Percentiles rank a stretch among this genome's conserved stretches.
phyloP scores from a whole-genome alignment of 495 filamentous ascomycete species.

The Echria macrotheca region DNA sequence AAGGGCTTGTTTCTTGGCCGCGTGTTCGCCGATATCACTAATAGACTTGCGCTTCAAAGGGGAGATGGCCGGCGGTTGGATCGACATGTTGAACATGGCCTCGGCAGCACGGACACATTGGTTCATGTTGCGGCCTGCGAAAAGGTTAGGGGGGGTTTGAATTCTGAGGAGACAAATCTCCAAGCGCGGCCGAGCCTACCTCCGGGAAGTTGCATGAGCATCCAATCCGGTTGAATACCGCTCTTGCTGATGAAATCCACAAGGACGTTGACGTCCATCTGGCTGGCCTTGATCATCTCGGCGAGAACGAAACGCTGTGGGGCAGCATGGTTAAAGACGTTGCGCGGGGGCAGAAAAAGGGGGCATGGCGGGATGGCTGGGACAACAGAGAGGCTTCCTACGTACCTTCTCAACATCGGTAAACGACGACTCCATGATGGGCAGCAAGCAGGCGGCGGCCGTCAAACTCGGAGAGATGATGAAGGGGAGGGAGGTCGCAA shows the following conservation, averaged over 20 bases:
- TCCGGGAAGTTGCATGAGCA: constrained; percentile 41
- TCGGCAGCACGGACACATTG: constrained; percentile 41
- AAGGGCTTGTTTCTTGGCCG: constrained; percentile 37
- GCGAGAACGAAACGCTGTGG: constrained; percentile 48
- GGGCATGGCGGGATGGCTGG: neutral
- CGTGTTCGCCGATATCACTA: constrained; percentile 37
- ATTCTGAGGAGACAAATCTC: no score
- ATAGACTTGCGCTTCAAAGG: constrained; percentile 40
- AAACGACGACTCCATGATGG: constrained; percentile 43
- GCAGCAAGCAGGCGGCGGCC: constrained; percentile 22
- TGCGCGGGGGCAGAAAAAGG: constrained; percentile 9
- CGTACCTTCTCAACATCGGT: constrained; percentile 46
- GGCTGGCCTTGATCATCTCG: constrained; percentile 50
- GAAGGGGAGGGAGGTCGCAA: constrained; percentile 21
- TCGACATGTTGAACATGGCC: constrained; percentile 36
- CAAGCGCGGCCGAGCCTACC: no score
- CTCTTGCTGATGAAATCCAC: constrained; percentile 46
- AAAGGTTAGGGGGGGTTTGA: constrained; percentile 24
- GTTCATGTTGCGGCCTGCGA: constrained; percentile 43
- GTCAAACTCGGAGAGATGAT: constrained; percentile 27
- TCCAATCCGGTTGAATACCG: constrained; percentile 39
- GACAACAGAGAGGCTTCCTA: neutral
- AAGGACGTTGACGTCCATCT: constrained; percentile 39
- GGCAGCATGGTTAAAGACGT: constrained; percentile 10
- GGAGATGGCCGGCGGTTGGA: constrained; percentile 32